Percentiles rank a stretch among this genome's conserved stretches.
These are phyloP conservation scores for Heliosperma pusillum DNA, from an alignment of 148 eudicot genomes.

Conservation along the genomic window DNA sequence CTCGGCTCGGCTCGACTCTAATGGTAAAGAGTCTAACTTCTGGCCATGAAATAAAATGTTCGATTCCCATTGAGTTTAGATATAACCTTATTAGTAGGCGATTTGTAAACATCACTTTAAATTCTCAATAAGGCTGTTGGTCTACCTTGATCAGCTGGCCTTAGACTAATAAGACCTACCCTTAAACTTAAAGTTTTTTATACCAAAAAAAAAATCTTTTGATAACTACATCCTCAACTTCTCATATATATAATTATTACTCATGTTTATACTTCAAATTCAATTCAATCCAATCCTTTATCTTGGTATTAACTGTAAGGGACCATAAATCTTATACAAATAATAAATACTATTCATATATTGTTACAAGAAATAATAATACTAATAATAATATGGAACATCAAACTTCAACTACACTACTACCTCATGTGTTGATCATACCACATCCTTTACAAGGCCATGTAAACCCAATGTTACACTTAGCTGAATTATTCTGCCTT, in stretches of 20 bases:
- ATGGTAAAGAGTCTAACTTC: too few species aligned
- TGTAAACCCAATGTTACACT: conserved; percentile 30
- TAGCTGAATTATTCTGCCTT: conserved; percentile 29
- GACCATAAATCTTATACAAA: background rate
- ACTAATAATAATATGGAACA: background rate
- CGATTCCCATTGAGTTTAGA: too few species aligned
- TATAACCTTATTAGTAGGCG: too few species aligned
- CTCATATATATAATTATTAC: background rate
- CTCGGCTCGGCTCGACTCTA: too few species aligned
- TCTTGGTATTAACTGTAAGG: background rate
- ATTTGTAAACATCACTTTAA: too few species aligned
- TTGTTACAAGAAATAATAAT: background rate
- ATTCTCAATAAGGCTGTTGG: too few species aligned
- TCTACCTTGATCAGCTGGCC: too few species aligned
- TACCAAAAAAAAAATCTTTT: too few species aligned
- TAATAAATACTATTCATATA: background rate
- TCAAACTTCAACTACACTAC: background rate
- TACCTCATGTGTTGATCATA: conserved; percentile 28
- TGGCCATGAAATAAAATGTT: too few species aligned
- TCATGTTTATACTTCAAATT: background rate
- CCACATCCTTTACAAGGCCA: conserved; percentile 32
- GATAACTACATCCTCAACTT: conserved; percentile 1
- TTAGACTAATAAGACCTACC: too few species aligned
- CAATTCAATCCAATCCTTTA: background rate
- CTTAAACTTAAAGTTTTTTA: too few species aligned